phyloP scores from a whole-genome alignment of 2,329 filamentous ascomycete genomes.

The Lasiodiplodia sp. region DNA sequence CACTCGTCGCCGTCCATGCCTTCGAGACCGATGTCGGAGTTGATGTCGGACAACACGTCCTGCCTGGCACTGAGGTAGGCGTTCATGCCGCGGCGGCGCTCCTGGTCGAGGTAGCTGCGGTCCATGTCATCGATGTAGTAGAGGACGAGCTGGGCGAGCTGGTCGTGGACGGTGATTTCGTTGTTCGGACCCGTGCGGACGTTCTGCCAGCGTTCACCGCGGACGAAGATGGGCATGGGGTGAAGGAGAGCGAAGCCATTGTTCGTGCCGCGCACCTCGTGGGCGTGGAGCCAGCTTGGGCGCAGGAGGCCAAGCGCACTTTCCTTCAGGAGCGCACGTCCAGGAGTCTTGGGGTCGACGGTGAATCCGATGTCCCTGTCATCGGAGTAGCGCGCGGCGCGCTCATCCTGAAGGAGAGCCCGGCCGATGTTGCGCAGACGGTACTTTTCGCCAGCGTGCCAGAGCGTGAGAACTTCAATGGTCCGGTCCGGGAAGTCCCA shows the following conservation, averaged over 20 bases:
- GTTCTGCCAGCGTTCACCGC: background rate
- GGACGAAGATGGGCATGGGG: background rate
- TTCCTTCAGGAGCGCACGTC: background rate
- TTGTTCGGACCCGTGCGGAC: background rate
- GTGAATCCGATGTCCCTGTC: too few relatives aligned
- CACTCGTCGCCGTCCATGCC: background rate
- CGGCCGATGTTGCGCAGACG: background rate
- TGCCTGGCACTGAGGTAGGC: too few relatives aligned
- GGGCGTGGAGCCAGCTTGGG: background rate
- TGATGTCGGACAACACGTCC: too few relatives aligned
- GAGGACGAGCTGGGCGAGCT: background rate
- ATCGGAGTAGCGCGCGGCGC: background rate
- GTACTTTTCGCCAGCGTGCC: background rate
- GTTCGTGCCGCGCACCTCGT: background rate
- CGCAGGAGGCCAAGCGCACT: background rate
- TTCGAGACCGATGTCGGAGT: background rate
- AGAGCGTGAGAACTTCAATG: background rate
- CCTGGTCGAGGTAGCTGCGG: background rate
- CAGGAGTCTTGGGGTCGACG: background rate
- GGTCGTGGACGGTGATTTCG: background rate
- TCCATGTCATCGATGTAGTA: background rate
- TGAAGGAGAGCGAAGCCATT: background rate
- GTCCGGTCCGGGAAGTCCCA: background rate
- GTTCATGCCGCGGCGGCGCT: too few relatives aligned
- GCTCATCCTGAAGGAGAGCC: background rate